Percentiles rank a stretch among this genome's conserved stretches.
phyloP scores from a whole-genome alignment of 441 rosid genomes.

The Breynia disticha region DNA sequence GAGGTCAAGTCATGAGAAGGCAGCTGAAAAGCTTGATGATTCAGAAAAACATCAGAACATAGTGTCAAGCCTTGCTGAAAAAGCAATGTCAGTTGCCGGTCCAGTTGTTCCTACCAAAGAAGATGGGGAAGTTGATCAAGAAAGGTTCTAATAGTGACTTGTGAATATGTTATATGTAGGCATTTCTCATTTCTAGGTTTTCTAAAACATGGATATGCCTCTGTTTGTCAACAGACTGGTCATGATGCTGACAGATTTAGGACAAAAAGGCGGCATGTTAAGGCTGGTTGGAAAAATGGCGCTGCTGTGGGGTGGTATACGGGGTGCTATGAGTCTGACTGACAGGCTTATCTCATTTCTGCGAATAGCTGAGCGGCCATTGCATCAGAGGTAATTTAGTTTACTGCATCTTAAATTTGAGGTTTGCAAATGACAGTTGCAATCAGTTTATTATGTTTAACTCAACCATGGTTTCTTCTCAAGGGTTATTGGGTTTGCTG shows the following conservation, averaged over 20 bases:
- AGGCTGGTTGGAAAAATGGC: constrained; percentile 86
- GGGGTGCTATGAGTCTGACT: constrained; percentile 93
- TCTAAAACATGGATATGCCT: constrained; percentile 10
- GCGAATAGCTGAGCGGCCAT: constrained; percentile 70
- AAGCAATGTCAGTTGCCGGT: constrained; percentile 91
- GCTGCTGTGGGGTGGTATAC: constrained; percentile 98
- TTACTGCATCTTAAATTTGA: not conserved
- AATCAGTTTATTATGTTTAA: not conserved
- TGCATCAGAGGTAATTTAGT: constrained; percentile 58
- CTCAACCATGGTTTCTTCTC: constrained; percentile 13
- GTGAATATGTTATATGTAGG: not conserved
- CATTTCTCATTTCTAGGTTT: constrained; percentile 2
- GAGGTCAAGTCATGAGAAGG: constrained; percentile 33
- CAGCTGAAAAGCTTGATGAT: constrained; percentile 32
- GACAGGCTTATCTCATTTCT: constrained; percentile 72
- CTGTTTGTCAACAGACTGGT: constrained; percentile 53
- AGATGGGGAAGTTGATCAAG: constrained; percentile 96
- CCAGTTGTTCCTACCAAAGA: constrained; percentile 94
- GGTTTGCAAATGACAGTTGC: not conserved
- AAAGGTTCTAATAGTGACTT: constrained; percentile 39
- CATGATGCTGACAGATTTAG: constrained; percentile 77
- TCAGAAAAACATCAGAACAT: constrained; percentile 37
- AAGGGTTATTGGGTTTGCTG: constrained; percentile 71
- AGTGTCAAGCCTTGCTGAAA: constrained; percentile 89
- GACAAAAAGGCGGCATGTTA: constrained; percentile 92